Evolutionary conservation across 495 filamentous ascomycete species (phyloP).

Genomic region (Clohesyomyces aquaticus): DNA sequence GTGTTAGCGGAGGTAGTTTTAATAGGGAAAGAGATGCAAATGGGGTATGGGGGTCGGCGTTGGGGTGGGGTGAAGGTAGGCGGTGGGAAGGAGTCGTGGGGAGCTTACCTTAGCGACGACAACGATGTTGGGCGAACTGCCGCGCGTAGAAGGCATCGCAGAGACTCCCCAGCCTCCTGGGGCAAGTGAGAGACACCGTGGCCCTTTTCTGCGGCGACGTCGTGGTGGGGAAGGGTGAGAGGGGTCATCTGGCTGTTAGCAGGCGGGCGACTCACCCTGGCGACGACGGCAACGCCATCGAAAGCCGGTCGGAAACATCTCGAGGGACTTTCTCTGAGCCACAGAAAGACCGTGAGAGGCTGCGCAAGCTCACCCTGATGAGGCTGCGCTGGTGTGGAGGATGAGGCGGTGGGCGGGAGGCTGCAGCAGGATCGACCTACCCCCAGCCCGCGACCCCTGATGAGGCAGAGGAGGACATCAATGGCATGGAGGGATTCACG

Average conservation of each 20-base stretch:
- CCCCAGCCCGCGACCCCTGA: neutral
- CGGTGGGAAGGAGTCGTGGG: too few relatives aligned
- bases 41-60: too few relatives aligned
- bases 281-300: constrained; percentile 80
- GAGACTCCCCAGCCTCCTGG: neutral
- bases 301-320: constrained; percentile 43
- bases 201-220: constrained; percentile 71
- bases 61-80: too few relatives aligned
- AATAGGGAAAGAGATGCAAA: too few relatives aligned
- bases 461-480: neutral
- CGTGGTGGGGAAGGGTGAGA: constrained; percentile 89
- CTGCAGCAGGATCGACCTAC: neutral
- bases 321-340: neutral
- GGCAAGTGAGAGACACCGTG: neutral
- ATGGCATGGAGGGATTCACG: too few relatives aligned
- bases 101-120: neutral
- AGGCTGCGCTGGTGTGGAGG: neutral
- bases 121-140: neutral
- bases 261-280: constrained; percentile 67
- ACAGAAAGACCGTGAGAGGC: neutral
- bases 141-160: neutral
- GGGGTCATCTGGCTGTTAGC: constrained; percentile 59
- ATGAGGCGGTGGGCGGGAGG: neutral
- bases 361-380: neutral
- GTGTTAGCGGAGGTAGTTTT: too few relatives aligned